A percentile compares a stretch with the other conserved stretches of the same genome.
phyloP scores from a whole-genome alignment of 768 basidiomycete genomes.

The Multifurca ochricompacta region DNA sequence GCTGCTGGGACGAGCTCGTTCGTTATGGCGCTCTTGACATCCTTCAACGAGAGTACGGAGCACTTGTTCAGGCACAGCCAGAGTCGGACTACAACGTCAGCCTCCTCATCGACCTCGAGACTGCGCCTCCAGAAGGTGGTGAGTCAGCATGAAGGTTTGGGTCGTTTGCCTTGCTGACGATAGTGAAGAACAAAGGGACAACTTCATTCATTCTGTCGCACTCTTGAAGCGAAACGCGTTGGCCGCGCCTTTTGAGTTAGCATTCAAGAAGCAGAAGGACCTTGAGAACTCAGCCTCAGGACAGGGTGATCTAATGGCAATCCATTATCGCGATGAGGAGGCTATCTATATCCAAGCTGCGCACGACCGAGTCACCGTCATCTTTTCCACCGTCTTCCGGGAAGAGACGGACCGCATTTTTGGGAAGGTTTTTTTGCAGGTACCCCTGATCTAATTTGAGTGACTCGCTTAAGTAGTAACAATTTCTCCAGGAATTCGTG shows the following conservation, averaged over 20 bases:
- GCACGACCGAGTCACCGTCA: conserved; percentile 92
- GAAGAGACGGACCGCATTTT: conserved; percentile 97
- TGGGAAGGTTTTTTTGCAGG: conserved; percentile 98
- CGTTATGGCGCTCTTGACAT: conserved; percentile 79
- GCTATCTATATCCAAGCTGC: conserved; percentile 93
- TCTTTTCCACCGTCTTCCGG: conserved; percentile 94
- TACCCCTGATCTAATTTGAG: conserved; percentile 27
- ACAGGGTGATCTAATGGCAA: conserved; percentile 80
- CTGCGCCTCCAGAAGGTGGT: conserved; percentile 78
- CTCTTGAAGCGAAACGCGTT: conserved; percentile 89
- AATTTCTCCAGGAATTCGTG: conserved; percentile 79
- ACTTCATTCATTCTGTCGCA: conserved; percentile 73
- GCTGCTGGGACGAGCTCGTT: conserved; percentile 93
- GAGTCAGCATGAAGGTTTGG: conserved; percentile 22
- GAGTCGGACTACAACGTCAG: conserved; percentile 90
- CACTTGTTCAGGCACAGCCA: conserved; percentile 52
- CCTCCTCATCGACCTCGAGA: conserved; percentile 80
- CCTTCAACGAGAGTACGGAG: conserved; percentile 75
- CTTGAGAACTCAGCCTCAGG: conserved; percentile 65
- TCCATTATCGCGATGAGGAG: conserved; percentile 95
- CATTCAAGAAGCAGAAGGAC: conserved; percentile 74
- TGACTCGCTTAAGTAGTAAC: background rate
- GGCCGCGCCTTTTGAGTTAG: conserved; percentile 88
- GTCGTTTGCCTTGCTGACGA: background rate
- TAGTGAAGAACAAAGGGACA: conserved; percentile 62